These are phyloP conservation scores for Rhexocercosporidium sp. DNA, from an alignment of 2,329 filamentous ascomycete genomes.

Conservation along the genomic window DNA sequence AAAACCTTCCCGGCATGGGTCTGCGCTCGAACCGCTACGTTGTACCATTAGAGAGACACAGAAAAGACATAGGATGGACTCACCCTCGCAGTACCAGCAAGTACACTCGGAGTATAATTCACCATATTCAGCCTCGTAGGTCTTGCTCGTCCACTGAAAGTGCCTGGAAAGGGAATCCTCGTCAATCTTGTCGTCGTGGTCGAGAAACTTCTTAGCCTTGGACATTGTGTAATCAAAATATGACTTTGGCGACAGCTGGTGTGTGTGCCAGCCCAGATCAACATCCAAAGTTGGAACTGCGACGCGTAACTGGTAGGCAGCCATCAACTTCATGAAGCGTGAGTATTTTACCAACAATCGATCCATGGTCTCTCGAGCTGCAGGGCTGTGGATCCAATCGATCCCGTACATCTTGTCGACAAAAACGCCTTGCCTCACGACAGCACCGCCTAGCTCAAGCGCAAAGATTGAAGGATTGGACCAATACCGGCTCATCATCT, in stretches of 20 bases:
- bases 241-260: constrained; percentile 65
- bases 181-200: constrained; percentile 85
- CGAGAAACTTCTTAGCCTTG: constrained; percentile 63
- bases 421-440: constrained; percentile 69
- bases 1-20: constrained; percentile 52
- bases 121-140: constrained; percentile 67
- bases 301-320: constrained; percentile 49
- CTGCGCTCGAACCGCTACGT: constrained; percentile 57
- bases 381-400: constrained; percentile 79
- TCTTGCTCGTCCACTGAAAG: constrained; percentile 76
- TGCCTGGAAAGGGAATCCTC: constrained; percentile 65
- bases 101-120: constrained; percentile 78
- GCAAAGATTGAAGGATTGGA: constrained; percentile 68
- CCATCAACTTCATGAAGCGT: constrained; percentile 67
- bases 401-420: constrained; percentile 76
- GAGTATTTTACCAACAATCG: constrained; percentile 69
- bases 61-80: constrained; percentile 16
- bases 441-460: constrained; percentile 68
- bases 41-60: not conserved
- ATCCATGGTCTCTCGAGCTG: constrained; percentile 64
- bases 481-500: constrained; percentile 76
- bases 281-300: constrained; percentile 76
- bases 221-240: constrained; percentile 66
- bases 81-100: constrained; percentile 82
- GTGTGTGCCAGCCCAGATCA: constrained; percentile 81